Evolutionary conservation across 805 yeast species (phyloP), one percentile per base, ranked within the genome.

Genomic region (Nakazawaea pomicola): DNA sequence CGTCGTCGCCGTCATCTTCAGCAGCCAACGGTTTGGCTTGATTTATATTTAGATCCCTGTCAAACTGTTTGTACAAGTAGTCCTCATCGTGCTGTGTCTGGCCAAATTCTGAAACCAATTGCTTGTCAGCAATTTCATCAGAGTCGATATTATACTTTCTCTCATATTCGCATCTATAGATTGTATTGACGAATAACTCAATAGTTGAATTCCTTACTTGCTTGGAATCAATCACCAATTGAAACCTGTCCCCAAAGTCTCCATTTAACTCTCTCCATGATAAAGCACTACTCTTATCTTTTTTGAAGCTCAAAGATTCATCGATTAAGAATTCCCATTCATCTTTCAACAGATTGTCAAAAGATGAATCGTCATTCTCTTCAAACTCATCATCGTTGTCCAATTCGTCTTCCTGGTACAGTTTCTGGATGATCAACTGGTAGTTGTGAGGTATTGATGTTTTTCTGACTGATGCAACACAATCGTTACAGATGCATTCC

Each of bases 241-340:
- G 95, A 59, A 83, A 88, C 47, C 69, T 64, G 54, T 90, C 97
- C 18, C 88, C 96, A 4, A 71, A 68, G 52, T 90, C 96, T n/a
- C 96, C 96, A 33, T 78, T 79, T 28, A 78, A 56, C 57, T 93
- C 96, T 11, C 64, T 69, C 98, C 98, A 91, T 0, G 82, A 67
- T 20, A 91, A 72, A 2, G 80, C 77, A 29, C 68, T 62, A 4
- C 72, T 64, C 1, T 73, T 72, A 17, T 33, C 30, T 43, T 74
- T 68, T 44, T 76, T 69, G 37, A 90, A 65, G 29, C 70, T 64
- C 42, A 91, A 63, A 3, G 73, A 73, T 45, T 76, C 77, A 48
- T 76, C 77, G 23, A 93, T 72, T 24, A 79, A 62, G 52, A 84
- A 90, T 12, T 74, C 64, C 74, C 90, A 77, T 53, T 88, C 90